phyloP scores from a whole-genome alignment of 257 asterid genomes.

The Primulina huaijiensis region DNA sequence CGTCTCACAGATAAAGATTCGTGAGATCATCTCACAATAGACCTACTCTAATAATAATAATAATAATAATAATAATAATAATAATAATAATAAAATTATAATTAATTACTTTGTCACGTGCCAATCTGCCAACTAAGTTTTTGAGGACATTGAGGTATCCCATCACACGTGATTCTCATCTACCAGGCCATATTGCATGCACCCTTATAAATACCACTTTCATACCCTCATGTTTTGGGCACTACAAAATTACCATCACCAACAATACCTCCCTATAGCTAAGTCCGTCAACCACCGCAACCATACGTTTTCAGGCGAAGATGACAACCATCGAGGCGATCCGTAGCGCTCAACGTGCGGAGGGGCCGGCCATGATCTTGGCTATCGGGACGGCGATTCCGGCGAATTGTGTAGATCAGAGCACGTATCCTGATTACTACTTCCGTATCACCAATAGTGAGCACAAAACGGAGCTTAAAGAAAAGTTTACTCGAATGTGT shows the following conservation, averaged over 20 bases:
- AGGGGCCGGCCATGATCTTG: background rate
- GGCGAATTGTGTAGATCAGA: background rate
- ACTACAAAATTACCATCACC: background rate
- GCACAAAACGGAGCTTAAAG: background rate
- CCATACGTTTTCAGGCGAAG: background rate
- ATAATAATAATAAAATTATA: too few species aligned
- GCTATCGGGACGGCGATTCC: background rate
- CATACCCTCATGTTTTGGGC: background rate
- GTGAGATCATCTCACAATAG: too few species aligned
- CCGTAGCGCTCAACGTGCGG: background rate
- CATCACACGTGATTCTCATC: background rate
- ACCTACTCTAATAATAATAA: too few species aligned
- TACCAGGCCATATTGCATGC: background rate
- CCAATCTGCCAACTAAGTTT: background rate
- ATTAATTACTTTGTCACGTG: background rate
- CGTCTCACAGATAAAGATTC: too few species aligned
- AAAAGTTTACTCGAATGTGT: background rate
- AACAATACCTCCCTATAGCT: too few species aligned
- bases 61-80: too few species aligned
- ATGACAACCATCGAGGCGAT: background rate
- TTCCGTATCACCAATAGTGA: background rate
- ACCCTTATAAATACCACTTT: background rate
- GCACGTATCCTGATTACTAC: background rate
- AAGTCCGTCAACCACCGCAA: background rate
- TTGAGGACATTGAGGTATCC: background rate